A percentile compares a stretch with the other conserved stretches of the same genome.
Evolutionary conservation across 495 filamentous ascomycete species (phyloP).

Genomic region (Aspergillus affinis): DNA sequence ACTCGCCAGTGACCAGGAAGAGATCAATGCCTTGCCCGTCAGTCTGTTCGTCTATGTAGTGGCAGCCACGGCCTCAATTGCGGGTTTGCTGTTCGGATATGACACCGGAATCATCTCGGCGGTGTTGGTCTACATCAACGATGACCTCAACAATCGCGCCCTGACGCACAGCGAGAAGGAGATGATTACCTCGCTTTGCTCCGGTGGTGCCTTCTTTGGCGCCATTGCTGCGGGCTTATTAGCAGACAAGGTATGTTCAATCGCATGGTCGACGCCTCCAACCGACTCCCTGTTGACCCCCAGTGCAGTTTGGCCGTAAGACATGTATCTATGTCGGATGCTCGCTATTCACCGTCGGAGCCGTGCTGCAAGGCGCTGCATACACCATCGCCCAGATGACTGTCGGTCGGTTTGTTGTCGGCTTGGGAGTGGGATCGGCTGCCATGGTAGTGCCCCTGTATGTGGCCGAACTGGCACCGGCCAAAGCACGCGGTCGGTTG

Average conservation of each 20-base stretch:
- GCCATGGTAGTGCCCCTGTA: slow-evolving; percentile 50
- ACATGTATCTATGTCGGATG: slow-evolving; percentile 50
- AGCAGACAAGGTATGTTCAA: slow-evolving; percentile 37
- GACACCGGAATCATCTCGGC: slow-evolving; percentile 51
- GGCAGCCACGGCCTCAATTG: slow-evolving; percentile 35
- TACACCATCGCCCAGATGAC: slow-evolving; percentile 51
- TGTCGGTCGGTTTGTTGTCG: slow-evolving; percentile 51
- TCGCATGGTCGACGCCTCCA: not conserved
- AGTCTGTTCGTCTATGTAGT: slow-evolving; percentile 38
- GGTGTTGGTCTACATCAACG: slow-evolving; percentile 41
- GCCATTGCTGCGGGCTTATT: slow-evolving; percentile 51
- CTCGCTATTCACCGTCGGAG: slow-evolving; percentile 47
- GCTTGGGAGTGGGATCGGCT: slow-evolving; percentile 55
- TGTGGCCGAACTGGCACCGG: slow-evolving; percentile 49
- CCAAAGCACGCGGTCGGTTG: slow-evolving; percentile 53
- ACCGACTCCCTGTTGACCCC: not conserved
- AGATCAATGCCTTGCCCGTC: slow-evolving; percentile 11
- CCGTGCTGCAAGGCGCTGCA: slow-evolving; percentile 44
- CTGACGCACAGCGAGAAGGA: slow-evolving; percentile 41
- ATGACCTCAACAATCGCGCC: slow-evolving; percentile 25
- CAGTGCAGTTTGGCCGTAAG: slow-evolving; percentile 44
- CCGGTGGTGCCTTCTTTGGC: slow-evolving; percentile 52
- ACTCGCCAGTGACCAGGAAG: not conserved
- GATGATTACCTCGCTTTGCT: slow-evolving; percentile 48
- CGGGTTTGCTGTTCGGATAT: slow-evolving; percentile 44